Evolutionary conservation across 371 early-diverging fungal genomes (phyloP), one percentile per base, ranked within the genome.

Genomic region (Basidiobolus heterosporus): DNA sequence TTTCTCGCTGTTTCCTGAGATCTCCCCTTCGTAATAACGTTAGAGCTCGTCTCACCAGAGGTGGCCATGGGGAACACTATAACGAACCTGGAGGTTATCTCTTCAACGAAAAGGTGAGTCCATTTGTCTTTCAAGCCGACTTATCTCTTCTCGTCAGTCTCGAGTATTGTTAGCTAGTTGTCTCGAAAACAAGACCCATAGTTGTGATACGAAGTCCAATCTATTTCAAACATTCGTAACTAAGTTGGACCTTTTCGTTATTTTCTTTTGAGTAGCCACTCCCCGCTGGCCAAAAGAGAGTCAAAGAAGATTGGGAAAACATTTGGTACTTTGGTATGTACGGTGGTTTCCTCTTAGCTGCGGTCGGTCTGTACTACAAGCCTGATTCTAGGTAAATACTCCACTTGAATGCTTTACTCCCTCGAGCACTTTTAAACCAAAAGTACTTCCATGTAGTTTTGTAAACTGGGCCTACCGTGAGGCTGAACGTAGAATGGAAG

Each of bases 281-380:
- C 8, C 45, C 67, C 30, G 51, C 59, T 18, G 60, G 64, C 13
- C 51, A 74, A 69, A 66, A 65, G 54, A 70, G 76, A 47, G 70
- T 74, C 45, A 77, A 75, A 65, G 80, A 75, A 48, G 75, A 72
- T 49, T 80, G 80, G 80, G 80, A 80, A 60, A 55, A 60, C 54
- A 41, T 75, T 36, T 71, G 67, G 47, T 66, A 62, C 50, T 30
- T 30, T 9, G 30, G 30, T 30, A 24, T 56, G n/a, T 64, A 62
- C 51, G 80, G 80, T 48, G 71, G 74, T 69, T 70, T 77, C 52
- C 46, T 60, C 35, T 49, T 69, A 44, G 70, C 65, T 44, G 56
- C 69, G 38, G 65, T 63, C 47, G 54, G 64, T 23, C 54, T 72
- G 48, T 68, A 70, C 56, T 80, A 80, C 64, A 75, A 75, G 65